phyloP scores from a whole-genome alignment of 345 rosid genomes.

The Hibiscus syriacus region DNA sequence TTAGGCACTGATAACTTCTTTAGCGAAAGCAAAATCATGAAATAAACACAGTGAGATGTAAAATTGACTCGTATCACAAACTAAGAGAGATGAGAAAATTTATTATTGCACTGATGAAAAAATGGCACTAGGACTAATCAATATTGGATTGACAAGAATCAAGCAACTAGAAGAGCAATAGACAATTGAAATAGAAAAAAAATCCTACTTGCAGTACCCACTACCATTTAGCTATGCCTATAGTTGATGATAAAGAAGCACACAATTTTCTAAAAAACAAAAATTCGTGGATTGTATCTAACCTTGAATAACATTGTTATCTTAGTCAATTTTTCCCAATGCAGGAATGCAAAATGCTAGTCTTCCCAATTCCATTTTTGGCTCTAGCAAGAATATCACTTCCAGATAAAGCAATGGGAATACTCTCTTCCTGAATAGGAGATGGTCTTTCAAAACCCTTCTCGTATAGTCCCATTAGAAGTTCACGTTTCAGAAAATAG shows the following conservation, averaged over 20 bases:
- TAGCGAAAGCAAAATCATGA: background rate
- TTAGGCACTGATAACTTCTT: background rate
- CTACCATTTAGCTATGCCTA: background rate
- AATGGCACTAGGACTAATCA: background rate
- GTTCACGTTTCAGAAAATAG: constrained; percentile 87
- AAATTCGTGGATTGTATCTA: background rate
- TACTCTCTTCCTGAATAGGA: constrained; percentile 99
- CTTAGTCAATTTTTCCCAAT: constrained; percentile 93
- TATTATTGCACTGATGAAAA: background rate
- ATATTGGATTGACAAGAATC: background rate
- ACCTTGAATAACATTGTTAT: constrained; percentile 96
- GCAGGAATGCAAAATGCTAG: constrained; percentile 99
- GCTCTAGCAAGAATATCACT: constrained; percentile 99
- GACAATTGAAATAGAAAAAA: background rate
- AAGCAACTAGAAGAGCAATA: constrained; percentile 1
- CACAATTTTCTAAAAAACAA: background rate
- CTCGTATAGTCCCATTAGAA: constrained; percentile 96
- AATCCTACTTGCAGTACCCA: background rate
- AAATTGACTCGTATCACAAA: background rate
- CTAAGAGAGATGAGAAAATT: background rate
- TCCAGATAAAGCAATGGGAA: constrained; percentile 98
- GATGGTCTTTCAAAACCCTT: constrained; percentile 99
- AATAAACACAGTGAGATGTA: background rate
- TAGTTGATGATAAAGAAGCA: background rate
- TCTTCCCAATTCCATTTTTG: constrained; percentile 99